These are phyloP conservation scores for Colletotrichum tropicicola DNA, from an alignment of 2,329 filamentous ascomycete species.

Conservation along the genomic window DNA sequence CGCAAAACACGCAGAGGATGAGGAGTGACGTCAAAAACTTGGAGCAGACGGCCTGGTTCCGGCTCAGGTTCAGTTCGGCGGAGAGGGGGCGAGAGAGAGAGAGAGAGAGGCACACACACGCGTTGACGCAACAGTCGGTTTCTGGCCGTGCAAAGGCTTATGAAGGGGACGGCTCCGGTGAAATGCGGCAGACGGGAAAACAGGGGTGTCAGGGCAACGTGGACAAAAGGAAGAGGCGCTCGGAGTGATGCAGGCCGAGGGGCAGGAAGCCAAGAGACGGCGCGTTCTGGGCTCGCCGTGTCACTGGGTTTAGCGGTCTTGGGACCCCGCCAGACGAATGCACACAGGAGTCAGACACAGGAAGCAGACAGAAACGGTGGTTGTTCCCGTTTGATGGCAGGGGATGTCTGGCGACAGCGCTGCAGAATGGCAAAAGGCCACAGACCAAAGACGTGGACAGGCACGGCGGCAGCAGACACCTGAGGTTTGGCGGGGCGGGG, in stretches of 20 bases:
- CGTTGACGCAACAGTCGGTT: not conserved
- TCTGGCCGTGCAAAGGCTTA: constrained; percentile 1
- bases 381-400: not conserved
- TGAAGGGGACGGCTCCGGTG: constrained; percentile 8
- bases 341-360: not conserved
- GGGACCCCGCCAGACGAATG: not conserved
- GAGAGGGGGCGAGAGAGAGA: not conserved
- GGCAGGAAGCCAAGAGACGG: constrained; percentile 10
- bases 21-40: not conserved
- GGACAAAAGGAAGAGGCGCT: not conserved
- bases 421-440: not conserved
- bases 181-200: not conserved
- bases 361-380: not conserved
- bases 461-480: not conserved
- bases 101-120: not conserved
- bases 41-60: not conserved
- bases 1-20: too few species aligned
- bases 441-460: not conserved
- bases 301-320: not conserved
- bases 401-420: not conserved
- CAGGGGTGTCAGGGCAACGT: constrained; percentile 8
- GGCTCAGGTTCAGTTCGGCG: not conserved
- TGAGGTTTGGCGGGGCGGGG: not conserved
- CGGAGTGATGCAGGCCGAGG: constrained; percentile 22
- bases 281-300: not conserved